A percentile compares a stretch with the other conserved stretches of the same genome.
phyloP scores from a whole-genome alignment of 2,329 filamentous ascomycete species.

The Incumbomyces lentus region DNA sequence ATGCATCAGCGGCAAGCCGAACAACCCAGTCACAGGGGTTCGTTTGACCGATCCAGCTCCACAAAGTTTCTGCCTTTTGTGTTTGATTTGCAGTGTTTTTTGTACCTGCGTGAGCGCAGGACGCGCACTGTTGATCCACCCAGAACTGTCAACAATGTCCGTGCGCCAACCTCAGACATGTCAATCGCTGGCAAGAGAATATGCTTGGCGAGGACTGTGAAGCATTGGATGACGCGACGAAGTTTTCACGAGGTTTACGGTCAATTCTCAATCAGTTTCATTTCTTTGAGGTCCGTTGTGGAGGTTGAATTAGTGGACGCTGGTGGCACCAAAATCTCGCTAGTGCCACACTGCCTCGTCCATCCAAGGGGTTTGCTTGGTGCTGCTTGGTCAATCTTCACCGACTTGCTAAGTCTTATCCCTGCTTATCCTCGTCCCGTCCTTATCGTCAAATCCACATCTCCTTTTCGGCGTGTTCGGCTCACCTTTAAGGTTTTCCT shows the following conservation, averaged over 20 bases:
- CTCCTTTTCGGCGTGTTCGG: background rate
- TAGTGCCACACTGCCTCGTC: conserved; percentile 4
- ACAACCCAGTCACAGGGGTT: background rate
- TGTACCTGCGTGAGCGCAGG: conserved; percentile 1
- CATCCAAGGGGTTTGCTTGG: background rate
- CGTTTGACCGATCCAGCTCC: background rate
- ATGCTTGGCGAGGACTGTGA: background rate
- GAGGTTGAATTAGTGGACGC: background rate
- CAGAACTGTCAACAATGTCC: background rate
- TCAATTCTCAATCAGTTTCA: background rate
- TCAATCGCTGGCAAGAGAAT: background rate
- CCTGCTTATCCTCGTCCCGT: background rate
- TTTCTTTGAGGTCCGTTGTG: background rate
- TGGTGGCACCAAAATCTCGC: background rate
- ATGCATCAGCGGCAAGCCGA: background rate
- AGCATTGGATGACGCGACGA: background rate
- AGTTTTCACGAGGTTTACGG: background rate
- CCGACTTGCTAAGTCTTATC: background rate
- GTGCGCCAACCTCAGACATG: background rate
- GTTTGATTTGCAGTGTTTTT: conserved; percentile 4
- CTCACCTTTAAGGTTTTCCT: background rate
- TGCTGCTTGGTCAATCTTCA: conserved; percentile 1
- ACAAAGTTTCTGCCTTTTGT: background rate
- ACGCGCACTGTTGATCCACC: background rate
- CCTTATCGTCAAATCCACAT: background rate